phyloP scores from a whole-genome alignment of 2,329 filamentous ascomycete genomes.

The Triangularia verruculosa region DNA sequence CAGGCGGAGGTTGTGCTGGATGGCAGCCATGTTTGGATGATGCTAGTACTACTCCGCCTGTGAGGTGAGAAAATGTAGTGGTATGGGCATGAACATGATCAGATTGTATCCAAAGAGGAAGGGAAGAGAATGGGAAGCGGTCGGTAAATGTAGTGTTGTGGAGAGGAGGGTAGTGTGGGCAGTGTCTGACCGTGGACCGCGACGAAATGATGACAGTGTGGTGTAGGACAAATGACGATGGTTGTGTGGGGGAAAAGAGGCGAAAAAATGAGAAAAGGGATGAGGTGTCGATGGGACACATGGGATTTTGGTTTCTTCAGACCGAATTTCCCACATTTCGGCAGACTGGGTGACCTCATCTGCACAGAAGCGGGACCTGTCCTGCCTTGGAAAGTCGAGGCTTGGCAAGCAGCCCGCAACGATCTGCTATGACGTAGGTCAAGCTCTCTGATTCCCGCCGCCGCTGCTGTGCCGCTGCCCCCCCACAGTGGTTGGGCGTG shows the following conservation, averaged over 20 bases:
- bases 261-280: neutral
- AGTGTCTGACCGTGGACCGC: neutral
- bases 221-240: neutral
- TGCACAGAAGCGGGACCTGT: neutral
- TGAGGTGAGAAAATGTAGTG: neutral
- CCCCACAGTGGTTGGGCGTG: neutral
- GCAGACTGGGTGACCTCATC: neutral
- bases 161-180: neutral
- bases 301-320: constrained; percentile 9
- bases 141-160: neutral
- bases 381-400: constrained; percentile 6
- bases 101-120: neutral
- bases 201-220: too few relatives aligned
- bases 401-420: neutral
- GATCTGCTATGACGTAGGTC: constrained; percentile 8
- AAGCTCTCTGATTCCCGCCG: neutral
- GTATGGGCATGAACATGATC: constrained; percentile 1
- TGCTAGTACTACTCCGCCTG: neutral
- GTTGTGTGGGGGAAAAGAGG: neutral
- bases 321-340: constrained; percentile 8
- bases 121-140: neutral
- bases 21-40: neutral
- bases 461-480: neutral
- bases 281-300: neutral
- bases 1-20: constrained; percentile 15